Evolutionary conservation across 768 basidiomycete genomes (phyloP), one percentile per base, ranked within the genome.

Genomic region (Pleurotus sapidus): DNA sequence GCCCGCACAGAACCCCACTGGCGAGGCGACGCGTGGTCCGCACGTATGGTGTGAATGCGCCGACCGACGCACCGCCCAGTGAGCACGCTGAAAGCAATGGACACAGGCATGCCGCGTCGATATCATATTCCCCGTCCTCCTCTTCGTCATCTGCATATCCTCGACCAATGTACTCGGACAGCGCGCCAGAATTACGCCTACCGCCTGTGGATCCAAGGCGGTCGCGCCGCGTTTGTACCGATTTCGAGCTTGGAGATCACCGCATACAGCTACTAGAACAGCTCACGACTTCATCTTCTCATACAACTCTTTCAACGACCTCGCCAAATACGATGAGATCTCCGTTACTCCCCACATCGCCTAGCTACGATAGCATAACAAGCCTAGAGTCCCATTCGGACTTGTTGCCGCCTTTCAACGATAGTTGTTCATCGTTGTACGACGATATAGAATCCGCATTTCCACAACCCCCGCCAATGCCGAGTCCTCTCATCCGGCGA

Each of bases 391-490:
- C 24, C 14, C 18, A 27, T 6, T 30, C 49, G 17, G 25, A 27
- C 15, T 23, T 54, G 17, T 23, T 68, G 54, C 68, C 69, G 53
- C 63, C 69, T 24, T 65, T 67, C 42, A 59, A 64, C 24, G 70
- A 68, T 46, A 68, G 69, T 9, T 67, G 65, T 57, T 70, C 69
- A 37, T 77, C 77, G 34, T 62, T 70, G 48, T 69, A 72, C 27
- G 65, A 70, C 45, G 65, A 70, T 45, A 70, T 74, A 20, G 76
- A 73, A 51, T 75, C 76, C 60, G 73, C 75, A 11, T 71, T 54
- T 42, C 62, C 62, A 2, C 64, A 72, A 56, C 79, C 79, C 1
- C 79, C 79, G 23, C 71, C 73, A 9, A 70, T 75, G 38, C 24
- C 51, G 11, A 74, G 70, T 59, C 74, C 76, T 5, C 68, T 69